These are phyloP conservation scores for Saccharum spontaneum DNA, from an alignment of 176 grass and related monocot genomes.

Conservation along the genomic window DNA sequence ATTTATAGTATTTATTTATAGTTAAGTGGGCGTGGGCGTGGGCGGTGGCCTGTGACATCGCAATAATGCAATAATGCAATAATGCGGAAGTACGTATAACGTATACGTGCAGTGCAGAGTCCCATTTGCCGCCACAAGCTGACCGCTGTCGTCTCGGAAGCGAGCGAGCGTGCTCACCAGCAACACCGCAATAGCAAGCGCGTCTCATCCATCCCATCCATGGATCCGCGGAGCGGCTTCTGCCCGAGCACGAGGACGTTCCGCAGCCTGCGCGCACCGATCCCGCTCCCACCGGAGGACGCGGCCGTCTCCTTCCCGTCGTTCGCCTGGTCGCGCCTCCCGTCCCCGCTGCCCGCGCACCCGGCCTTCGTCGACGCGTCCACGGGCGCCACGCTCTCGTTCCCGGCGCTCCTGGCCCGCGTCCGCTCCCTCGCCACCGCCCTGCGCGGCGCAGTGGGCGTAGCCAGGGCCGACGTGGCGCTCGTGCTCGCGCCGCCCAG, in stretches of 20 bases:
- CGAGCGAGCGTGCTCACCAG: too few species aligned
- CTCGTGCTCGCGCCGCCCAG: slow-evolving; percentile 2
- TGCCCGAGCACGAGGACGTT: slow-evolving; percentile 15
- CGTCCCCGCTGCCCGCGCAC: neutral
- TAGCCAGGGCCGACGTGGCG: neutral
- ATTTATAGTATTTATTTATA: too few species aligned
- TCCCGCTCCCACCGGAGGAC: neutral
- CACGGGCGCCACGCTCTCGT: slow-evolving; percentile 4
- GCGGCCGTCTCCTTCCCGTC: slow-evolving; percentile 1
- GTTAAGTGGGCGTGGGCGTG: too few species aligned
- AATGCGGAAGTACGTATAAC: too few species aligned
- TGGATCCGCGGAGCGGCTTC: slow-evolving; percentile 19
- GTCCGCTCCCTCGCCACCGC: neutral
- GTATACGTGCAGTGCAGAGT: too few species aligned
- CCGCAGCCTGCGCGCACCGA: slow-evolving; percentile 1
- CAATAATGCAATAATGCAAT: too few species aligned
- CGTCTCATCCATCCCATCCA: neutral
- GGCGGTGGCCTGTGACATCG: too few species aligned
- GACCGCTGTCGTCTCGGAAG: too few species aligned
- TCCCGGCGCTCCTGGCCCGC: neutral
- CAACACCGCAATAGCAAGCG: too few species aligned
- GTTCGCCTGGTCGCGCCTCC: neutral
- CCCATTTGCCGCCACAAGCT: too few species aligned
- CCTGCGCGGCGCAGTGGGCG: too few species aligned
- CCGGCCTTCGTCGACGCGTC: slow-evolving; percentile 6